phyloP scores from a whole-genome alignment of 352 stramenopile species.

The Aphanomyces euteiches region DNA sequence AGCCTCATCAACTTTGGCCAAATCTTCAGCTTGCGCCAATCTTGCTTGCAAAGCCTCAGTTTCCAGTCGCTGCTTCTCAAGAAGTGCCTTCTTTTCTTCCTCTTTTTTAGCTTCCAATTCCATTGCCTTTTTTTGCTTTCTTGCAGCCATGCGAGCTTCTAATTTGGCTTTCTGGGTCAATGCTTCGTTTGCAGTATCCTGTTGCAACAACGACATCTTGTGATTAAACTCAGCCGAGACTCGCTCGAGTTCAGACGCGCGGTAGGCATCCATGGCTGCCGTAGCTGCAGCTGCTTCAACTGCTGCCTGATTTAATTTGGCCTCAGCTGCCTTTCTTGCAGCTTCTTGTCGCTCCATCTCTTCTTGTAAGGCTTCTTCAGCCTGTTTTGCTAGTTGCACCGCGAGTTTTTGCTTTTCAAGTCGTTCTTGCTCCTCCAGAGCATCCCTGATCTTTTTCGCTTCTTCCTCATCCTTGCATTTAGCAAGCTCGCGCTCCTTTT shows the following conservation, averaged over 20 bases:
- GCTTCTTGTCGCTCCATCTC: conserved; percentile 50
- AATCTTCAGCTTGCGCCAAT: conserved; percentile 34
- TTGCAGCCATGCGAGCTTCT: conserved; percentile 62
- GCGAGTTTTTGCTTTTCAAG: conserved; percentile 34
- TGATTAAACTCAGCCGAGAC: conserved; percentile 61
- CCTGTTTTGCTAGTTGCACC: conserved; percentile 36
- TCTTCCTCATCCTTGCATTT: not conserved
- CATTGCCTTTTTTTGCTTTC: conserved; percentile 70
- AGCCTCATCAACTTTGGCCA: conserved; percentile 22
- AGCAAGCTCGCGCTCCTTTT: conserved; percentile 18
- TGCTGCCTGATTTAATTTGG: conserved; percentile 40
- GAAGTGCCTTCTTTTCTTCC: conserved; percentile 19
- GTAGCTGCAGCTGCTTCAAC: conserved; percentile 43
- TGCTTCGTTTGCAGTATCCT: conserved; percentile 56
- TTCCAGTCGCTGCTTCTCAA: conserved; percentile 26
- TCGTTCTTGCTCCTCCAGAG: conserved; percentile 22
- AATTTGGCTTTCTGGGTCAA: conserved; percentile 64
- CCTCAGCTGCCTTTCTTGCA: conserved; percentile 46
- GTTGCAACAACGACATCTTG: conserved; percentile 51
- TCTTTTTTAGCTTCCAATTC: conserved; percentile 49
- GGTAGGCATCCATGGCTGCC: conserved; percentile 45
- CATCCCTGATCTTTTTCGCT: conserved; percentile 23
- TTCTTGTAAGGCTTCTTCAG: conserved; percentile 45
- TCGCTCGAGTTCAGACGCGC: conserved; percentile 51
- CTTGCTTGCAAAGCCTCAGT: conserved; percentile 45